Conservation (phyloP, 2,329 filamentous ascomycete species). For the Exophiala bonariae region DNA sequence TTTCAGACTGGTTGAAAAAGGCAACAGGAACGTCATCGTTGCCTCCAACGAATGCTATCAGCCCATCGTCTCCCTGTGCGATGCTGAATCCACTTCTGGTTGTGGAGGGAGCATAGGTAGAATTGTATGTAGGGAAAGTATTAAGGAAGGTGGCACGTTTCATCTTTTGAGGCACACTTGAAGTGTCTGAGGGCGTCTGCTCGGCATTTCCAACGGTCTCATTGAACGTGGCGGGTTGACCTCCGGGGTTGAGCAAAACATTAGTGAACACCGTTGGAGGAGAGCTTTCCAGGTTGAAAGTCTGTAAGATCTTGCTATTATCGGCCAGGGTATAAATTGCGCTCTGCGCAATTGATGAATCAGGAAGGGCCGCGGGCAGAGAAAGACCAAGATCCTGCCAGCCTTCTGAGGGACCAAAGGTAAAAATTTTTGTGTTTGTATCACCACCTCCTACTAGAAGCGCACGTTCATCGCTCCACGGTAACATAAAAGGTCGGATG, state of each 20-base stretch:
- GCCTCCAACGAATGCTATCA: conserved; percentile 79
- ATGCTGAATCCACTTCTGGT: conserved; percentile 70
- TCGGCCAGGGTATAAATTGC: conserved; percentile 71
- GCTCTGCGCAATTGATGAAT: conserved; percentile 61
- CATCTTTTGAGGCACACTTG: conserved; percentile 35
- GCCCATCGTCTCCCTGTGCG: conserved; percentile 63
- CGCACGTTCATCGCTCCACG: conserved; percentile 70
- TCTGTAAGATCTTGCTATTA: conserved; percentile 74
- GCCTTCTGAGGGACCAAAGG: conserved; percentile 63
- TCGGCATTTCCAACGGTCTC: conserved; percentile 50
- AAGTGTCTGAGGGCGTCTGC: conserved; percentile 30
- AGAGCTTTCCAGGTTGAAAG: conserved; percentile 71
- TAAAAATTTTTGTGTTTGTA: conserved; percentile 67
- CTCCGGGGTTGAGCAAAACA: conserved; percentile 63
- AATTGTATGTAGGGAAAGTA: conserved; percentile 79
- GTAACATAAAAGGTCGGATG: conserved; percentile 68
- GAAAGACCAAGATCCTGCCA: conserved; percentile 70
- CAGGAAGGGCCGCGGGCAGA: conserved; percentile 61
- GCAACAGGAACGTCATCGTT: conserved; percentile 65
- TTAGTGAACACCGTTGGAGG: conserved; percentile 75
- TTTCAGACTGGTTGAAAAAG: conserved; percentile 74
- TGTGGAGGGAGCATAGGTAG: conserved; percentile 65
- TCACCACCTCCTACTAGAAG: conserved; percentile 72
- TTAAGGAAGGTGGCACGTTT: conserved; percentile 58
- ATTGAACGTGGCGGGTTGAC: conserved; percentile 50